phyloP scores from a whole-genome alignment of 1,139 yeast species.

The Hanseniaspora gamundiae region DNA sequence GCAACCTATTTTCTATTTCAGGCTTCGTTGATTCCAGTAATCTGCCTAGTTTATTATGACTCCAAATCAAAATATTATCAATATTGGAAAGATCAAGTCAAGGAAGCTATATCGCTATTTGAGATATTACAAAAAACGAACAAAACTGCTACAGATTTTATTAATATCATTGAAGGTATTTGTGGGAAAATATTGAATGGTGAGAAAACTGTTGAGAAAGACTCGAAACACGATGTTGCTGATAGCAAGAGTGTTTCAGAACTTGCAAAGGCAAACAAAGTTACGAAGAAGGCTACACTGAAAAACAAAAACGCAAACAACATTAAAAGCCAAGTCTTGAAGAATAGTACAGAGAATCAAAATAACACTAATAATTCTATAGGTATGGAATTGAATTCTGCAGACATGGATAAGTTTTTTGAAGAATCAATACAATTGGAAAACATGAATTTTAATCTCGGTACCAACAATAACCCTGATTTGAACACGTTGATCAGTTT shows the following conservation, averaged over 20 bases:
- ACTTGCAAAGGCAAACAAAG: neutral
- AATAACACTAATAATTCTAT: neutral
- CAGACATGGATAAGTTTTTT: neutral
- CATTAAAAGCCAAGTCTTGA: neutral
- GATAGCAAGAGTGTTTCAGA: too few relatives aligned
- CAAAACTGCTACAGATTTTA: conserved; percentile 38
- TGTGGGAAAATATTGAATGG: conserved; percentile 17
- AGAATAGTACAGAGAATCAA: too few relatives aligned
- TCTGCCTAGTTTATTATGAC: conserved; percentile 31
- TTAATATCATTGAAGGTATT: conserved; percentile 36
- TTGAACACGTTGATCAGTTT: neutral
- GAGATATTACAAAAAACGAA: conserved; percentile 31
- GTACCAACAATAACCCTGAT: neutral
- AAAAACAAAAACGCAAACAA: neutral
- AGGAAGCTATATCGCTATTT: conserved; percentile 33
- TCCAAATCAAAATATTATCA: conserved; percentile 33
- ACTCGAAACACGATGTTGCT: neutral
- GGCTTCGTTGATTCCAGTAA: conserved; percentile 44
- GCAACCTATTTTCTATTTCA: conserved; percentile 52
- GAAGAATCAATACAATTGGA: neutral
- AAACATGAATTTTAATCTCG: neutral
- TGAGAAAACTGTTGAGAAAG: neutral
- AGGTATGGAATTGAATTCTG: neutral
- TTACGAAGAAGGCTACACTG: neutral
- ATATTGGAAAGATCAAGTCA: conserved; percentile 40